Conservation (phyloP, 169 alveolate genomes). For the Plasmodium vivax region DNA sequence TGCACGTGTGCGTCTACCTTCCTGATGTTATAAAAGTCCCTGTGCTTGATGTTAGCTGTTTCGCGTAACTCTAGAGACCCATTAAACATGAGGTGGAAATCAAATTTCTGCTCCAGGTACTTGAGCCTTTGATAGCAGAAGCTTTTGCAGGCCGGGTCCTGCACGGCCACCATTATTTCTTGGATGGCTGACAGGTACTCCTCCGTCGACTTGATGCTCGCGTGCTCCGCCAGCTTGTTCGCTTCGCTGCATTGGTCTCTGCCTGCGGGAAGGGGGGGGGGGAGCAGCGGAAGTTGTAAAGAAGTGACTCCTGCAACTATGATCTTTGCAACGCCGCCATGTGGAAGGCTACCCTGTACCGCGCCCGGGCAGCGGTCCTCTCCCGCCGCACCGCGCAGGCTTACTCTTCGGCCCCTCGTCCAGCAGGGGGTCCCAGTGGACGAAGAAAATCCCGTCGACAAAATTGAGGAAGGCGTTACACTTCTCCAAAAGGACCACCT, state of each 20-base stretch:
- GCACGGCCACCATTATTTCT: slow-evolving; percentile 43
- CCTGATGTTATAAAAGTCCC: slow-evolving; percentile 93
- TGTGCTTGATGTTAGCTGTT: slow-evolving; percentile 78
- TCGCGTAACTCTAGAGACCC: slow-evolving; percentile 82
- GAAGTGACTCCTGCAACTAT: neutral
- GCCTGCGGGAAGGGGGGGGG: neutral
- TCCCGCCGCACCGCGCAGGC: neutral
- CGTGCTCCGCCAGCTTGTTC: slow-evolving; percentile 11
- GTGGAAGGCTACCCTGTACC: neutral
- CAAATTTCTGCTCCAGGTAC: slow-evolving; percentile 80
- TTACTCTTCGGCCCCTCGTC: slow-evolving; percentile 60
- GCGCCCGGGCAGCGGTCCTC: neutral
- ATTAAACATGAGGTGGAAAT: slow-evolving; percentile 80
- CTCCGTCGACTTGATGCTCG: slow-evolving; percentile 12
- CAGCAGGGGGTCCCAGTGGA: slow-evolving; percentile 39
- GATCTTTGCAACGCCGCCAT: neutral
- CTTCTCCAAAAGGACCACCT: slow-evolving; percentile 34
- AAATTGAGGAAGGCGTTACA: slow-evolving; percentile 63
- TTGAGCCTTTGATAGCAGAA: slow-evolving; percentile 81
- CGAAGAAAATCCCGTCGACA: slow-evolving; percentile 61
- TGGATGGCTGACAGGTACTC: slow-evolving; percentile 33
- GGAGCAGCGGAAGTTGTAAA: no score
- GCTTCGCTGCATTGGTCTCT: slow-evolving; percentile 39
- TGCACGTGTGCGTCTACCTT: slow-evolving; percentile 96
- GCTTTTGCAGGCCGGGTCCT: slow-evolving; percentile 81